Conservation (phyloP, 2,329 filamentous ascomycete genomes). For the Cytospora piceicola region DNA sequence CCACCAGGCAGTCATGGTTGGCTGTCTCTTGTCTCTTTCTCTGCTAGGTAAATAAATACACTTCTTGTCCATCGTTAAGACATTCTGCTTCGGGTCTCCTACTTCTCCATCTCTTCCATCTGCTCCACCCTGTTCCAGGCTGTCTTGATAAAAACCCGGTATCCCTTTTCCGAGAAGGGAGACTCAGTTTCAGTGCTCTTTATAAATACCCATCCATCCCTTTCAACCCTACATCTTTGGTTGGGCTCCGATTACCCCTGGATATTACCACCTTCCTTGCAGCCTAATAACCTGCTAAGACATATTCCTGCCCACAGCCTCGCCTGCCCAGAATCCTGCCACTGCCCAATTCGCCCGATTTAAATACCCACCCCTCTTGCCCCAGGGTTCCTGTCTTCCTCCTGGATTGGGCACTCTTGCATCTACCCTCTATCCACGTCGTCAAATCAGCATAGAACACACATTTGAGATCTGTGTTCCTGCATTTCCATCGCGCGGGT, state of each 20-base stretch:
- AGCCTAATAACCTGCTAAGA: constrained; percentile 25
- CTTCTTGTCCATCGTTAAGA: constrained; percentile 25
- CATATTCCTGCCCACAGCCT: constrained; percentile 35
- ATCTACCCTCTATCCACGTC: constrained; percentile 32
- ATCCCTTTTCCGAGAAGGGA: constrained; percentile 8
- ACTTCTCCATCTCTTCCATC: constrained; percentile 13
- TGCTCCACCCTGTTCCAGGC: not conserved
- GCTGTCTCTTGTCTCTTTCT: constrained; percentile 27
- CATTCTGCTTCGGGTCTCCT: constrained; percentile 32
- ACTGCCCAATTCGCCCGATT: constrained; percentile 35
- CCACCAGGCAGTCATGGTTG: constrained; percentile 26
- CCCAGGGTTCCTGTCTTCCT: constrained; percentile 35
- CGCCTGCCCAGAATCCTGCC: constrained; percentile 29
- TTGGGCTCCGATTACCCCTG: constrained; percentile 32
- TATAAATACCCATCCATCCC: constrained; percentile 19
- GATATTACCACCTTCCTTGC: constrained; percentile 26
- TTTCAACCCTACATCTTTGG: constrained; percentile 14
- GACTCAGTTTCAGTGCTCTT: constrained; percentile 14
- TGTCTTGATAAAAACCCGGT: constrained; percentile 1
- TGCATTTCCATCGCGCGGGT: constrained; percentile 16
- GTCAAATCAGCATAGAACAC: constrained; percentile 43
- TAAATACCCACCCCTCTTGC: constrained; percentile 29
- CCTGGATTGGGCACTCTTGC: constrained; percentile 41
- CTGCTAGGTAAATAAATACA: constrained; percentile 33
- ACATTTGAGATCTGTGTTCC: constrained; percentile 32